These are phyloP conservation scores for Saturnispora besseyi DNA, from an alignment of 805 yeast species.

Conservation along the genomic window DNA sequence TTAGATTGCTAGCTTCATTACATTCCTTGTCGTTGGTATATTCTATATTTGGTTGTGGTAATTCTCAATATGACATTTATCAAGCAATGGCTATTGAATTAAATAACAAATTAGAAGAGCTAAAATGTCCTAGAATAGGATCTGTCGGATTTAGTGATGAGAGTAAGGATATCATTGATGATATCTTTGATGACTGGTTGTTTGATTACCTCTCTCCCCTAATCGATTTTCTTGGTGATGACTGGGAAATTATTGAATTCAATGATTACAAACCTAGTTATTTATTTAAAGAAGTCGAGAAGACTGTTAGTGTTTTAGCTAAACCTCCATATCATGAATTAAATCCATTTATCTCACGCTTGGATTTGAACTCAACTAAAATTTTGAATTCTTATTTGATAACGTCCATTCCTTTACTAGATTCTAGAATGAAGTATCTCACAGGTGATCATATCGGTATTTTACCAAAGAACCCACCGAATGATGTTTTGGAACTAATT, in stretches of 20 bases:
- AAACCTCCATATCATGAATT: conserved; percentile 21
- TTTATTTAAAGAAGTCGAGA: conserved; percentile 26
- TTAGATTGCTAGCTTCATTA: conserved; percentile 31
- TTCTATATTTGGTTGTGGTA: conserved; percentile 84
- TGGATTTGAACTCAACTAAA: conserved; percentile 33
- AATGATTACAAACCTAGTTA: conserved; percentile 52
- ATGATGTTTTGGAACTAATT: conserved; percentile 54
- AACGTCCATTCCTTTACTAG: conserved; percentile 54
- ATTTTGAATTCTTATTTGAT: conserved; percentile 67
- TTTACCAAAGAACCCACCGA: conserved; percentile 74
- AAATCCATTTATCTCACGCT: conserved; percentile 60
- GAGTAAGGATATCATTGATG: conserved; percentile 82
- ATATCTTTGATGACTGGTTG: conserved; percentile 85
- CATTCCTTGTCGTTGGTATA: conserved; percentile 33
- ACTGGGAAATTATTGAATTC: conserved; percentile 2
- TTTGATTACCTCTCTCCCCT: conserved; percentile 57
- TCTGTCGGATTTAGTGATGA: conserved; percentile 84
- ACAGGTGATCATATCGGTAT: conserved; percentile 94
- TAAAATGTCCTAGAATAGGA: conserved; percentile 58
- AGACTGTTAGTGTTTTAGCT: neutral
- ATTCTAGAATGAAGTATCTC: conserved; percentile 65
- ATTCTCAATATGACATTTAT: conserved; percentile 81
- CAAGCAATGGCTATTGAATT: conserved; percentile 67
- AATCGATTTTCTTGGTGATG: neutral
- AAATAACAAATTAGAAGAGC: conserved; percentile 38